Percentiles rank a stretch among this genome's conserved stretches.
Evolutionary conservation across 1,139 yeast species (phyloP).

Genomic region (Nakaseomyces uthaithaninus): DNA sequence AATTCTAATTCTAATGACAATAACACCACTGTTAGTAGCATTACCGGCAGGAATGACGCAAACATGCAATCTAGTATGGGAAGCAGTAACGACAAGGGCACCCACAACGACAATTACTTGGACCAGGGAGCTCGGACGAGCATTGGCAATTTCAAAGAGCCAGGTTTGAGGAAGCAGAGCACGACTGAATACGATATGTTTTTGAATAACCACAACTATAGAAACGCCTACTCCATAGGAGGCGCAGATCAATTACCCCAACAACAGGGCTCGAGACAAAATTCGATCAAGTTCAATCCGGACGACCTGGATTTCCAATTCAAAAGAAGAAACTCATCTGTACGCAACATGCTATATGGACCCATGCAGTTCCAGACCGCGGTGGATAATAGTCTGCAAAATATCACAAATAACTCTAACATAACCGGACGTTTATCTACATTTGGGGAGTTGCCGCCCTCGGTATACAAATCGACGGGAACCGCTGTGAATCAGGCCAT

Average conservation of each 20-base stretch:
- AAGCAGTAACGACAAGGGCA: neutral
- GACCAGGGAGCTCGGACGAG: neutral
- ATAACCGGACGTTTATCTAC: constrained; percentile 1
- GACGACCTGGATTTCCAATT: constrained; percentile 27
- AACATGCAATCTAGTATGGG: neutral
- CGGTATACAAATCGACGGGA: neutral
- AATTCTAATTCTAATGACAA: neutral
- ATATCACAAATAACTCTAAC: neutral
- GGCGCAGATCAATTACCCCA: neutral
- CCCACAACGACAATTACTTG: neutral
- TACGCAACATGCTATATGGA: constrained; percentile 13
- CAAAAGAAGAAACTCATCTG: constrained; percentile 26
- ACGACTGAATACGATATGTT: constrained; percentile 4
- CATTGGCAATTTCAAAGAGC: neutral
- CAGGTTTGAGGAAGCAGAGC: constrained; percentile 1
- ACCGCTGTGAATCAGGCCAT: constrained; percentile 1
- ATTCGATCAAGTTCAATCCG: constrained; percentile 24
- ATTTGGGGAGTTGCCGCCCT: constrained; percentile 1
- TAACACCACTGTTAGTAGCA: constrained; percentile 1
- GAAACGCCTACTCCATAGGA: constrained; percentile 1
- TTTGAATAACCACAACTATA: constrained; percentile 3
- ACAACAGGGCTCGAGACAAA: constrained; percentile 17
- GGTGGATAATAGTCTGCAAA: constrained; percentile 11
- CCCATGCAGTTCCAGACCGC: constrained; percentile 7
- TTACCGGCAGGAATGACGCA: neutral